A percentile compares a stretch with the other conserved stretches of the same genome.
Conservation (phyloP, 371 early-diverging fungal species). For the Mucor sp. region DNA sequence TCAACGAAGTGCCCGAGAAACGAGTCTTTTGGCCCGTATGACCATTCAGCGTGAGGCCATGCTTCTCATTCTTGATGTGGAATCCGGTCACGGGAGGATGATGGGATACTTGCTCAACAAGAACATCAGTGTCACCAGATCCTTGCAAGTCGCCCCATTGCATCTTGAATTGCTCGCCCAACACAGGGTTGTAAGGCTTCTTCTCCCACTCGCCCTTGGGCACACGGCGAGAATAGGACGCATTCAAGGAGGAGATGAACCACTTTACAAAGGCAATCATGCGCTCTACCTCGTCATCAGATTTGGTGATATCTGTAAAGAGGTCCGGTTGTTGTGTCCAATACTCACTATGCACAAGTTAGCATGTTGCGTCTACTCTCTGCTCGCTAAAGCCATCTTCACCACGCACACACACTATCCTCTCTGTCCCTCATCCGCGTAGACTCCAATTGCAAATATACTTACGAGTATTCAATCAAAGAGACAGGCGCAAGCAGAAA, state of each 20-base stretch:
- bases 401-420: not conserved
- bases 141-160: conserved; percentile 73
- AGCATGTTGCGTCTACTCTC: not conserved
- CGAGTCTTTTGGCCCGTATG: conserved; percentile 65
- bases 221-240: conserved; percentile 59
- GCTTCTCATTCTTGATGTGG: conserved; percentile 64
- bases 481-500: conserved; percentile 73
- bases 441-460: not conserved
- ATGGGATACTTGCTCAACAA: conserved; percentile 76
- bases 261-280: conserved; percentile 70
- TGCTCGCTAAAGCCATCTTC: not conserved
- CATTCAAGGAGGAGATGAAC: conserved; percentile 80
- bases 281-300: conserved; percentile 65
- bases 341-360: conserved; percentile 54
- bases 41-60: conserved; percentile 68
- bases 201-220: conserved; percentile 69
- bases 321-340: conserved; percentile 76
- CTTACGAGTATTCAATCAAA: conserved; percentile 77
- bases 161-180: conserved; percentile 79
- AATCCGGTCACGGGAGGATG: conserved; percentile 79
- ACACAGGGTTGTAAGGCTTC: conserved; percentile 84
- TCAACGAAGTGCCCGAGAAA: conserved; percentile 45
- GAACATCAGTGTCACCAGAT: conserved; percentile 59
- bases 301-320: conserved; percentile 65
- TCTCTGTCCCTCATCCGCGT: not conserved